phyloP scores from a whole-genome alignment of 2,329 filamentous ascomycete genomes.

The Fusarium kyushuense region DNA sequence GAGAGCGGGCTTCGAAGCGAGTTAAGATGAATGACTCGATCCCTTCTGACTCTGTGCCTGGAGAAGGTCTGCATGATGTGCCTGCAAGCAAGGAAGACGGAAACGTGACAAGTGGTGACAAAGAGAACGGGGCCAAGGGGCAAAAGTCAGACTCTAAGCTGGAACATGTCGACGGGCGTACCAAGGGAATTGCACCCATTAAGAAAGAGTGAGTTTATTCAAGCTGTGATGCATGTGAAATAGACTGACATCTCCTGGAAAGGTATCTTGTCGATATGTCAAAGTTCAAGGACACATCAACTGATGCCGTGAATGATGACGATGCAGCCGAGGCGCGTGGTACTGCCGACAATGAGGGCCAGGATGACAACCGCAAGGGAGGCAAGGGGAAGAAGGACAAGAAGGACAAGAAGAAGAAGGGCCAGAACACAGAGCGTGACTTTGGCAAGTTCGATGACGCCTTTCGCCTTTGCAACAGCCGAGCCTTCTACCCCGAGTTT shows the following conservation, averaged over 20 bases:
- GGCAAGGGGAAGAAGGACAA: constrained; percentile 55
- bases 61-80: constrained; percentile 40
- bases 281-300: constrained; percentile 41
- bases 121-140: constrained; percentile 25
- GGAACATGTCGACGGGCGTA: constrained; percentile 47
- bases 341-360: constrained; percentile 53
- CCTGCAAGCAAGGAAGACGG: constrained; percentile 28
- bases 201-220: constrained; percentile 74
- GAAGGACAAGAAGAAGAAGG: constrained; percentile 63
- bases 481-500: constrained; percentile 80
- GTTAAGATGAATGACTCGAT: constrained; percentile 62
- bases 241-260: constrained; percentile 6
- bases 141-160: constrained; percentile 17
- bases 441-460: constrained; percentile 86
- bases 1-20: constrained; percentile 67
- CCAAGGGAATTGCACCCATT: constrained; percentile 74
- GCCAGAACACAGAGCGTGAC: constrained; percentile 83
- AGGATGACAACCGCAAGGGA: constrained; percentile 69
- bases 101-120: constrained; percentile 35
- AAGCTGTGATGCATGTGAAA: neutral
- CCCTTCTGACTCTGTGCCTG: constrained; percentile 31
- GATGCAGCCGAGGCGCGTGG: constrained; percentile 62
- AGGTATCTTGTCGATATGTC: constrained; percentile 59
- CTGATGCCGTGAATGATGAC: constrained; percentile 56
- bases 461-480: constrained; percentile 80